Base-by-base conservation (phyloP, 192 early-diverging fungal genomes). In the Phlyctochytrium bullatum region DNA sequence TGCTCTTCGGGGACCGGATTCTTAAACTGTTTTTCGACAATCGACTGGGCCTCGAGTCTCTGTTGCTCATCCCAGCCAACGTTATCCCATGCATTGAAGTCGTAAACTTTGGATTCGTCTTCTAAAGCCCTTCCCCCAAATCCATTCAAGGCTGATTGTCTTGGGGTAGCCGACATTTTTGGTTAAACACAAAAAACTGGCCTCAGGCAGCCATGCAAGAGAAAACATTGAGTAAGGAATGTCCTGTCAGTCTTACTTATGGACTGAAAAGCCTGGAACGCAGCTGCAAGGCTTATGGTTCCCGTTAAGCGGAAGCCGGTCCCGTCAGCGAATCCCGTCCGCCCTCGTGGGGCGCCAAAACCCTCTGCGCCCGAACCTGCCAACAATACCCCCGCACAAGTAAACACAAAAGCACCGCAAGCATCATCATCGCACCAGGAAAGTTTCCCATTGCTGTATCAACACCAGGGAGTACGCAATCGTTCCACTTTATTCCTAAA, bases 51-150 rank as follows among this genome's bases (percentile, higher is more conserved):
- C 33, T 90, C 80, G 28, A 84, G 54, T 69, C 90, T 86, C 65
- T 95, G 93, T 52, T 94, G 92, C 58, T 86, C 85, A 66, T 88
- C 89, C 85, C 91, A 95, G 59, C 92, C 91, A 23, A 89, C 93
- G 64, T 97, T 91, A 84, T 99, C 97, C 93, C 97, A 98, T 27
- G 97, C 97, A 73, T 97, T 98, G 70, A 92, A 88, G 35, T 86
- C 83, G 69, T 90, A 97, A 2, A 97, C 93, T 50, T 87, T 75
- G 35, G 87, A 82, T 36, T 90, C 86, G 66, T 90, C 66, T 10
- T 61, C 61, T 60, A 98, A 78, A 50, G 87, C 70, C 14, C 95
- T 83, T 31, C 86, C 85, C 25, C 95, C 92, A 85, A 96, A 96
- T 10, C 27, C 27, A 6, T 10, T 57, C 27, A 57, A 28, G 10